These are phyloP conservation scores for Acacia acuminata DNA, from an alignment of 306 rosid genomes.

Conservation along the genomic window DNA sequence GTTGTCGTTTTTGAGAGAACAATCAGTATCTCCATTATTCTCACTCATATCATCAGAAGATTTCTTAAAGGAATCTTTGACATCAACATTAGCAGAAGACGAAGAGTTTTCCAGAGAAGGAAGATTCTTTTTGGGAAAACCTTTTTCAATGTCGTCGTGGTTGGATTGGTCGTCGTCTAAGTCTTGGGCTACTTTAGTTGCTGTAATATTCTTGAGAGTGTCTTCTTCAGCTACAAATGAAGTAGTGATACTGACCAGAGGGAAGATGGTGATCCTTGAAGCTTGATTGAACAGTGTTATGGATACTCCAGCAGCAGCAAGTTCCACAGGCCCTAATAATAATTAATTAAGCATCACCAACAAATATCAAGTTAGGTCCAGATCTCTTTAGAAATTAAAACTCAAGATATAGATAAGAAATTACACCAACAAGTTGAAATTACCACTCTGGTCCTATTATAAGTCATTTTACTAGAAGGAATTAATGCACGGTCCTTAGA, in stretches of 20 bases:
- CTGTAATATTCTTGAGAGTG: constrained; percentile 50
- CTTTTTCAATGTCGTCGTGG: constrained; percentile 45
- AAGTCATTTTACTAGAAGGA: too few species aligned
- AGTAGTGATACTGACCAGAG: constrained; percentile 92
- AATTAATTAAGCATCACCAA: neutral
- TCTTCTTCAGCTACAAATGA: constrained; percentile 99
- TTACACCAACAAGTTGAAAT: too few species aligned
- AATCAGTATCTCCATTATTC: neutral
- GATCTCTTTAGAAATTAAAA: too few species aligned
- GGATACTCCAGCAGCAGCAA: constrained; percentile 94
- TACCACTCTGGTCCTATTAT: too few species aligned
- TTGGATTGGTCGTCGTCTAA: neutral
- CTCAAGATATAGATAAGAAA: too few species aligned
- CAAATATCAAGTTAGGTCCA: neutral
- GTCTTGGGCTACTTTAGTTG: neutral
- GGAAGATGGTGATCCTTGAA: constrained; percentile 92
- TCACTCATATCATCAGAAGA: neutral
- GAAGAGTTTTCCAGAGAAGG: neutral
- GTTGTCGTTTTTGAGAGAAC: neutral
- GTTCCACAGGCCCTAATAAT: constrained; percentile 81
- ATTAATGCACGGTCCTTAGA: neutral
- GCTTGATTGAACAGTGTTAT: constrained; percentile 96
- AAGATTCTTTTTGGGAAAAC: constrained; percentile 31
- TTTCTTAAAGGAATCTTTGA: neutral
- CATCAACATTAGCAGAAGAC: neutral